Evolutionary conservation across 352 stramenopile genomes (phyloP).

Genomic region (Phytophthora ohioensis): DNA sequence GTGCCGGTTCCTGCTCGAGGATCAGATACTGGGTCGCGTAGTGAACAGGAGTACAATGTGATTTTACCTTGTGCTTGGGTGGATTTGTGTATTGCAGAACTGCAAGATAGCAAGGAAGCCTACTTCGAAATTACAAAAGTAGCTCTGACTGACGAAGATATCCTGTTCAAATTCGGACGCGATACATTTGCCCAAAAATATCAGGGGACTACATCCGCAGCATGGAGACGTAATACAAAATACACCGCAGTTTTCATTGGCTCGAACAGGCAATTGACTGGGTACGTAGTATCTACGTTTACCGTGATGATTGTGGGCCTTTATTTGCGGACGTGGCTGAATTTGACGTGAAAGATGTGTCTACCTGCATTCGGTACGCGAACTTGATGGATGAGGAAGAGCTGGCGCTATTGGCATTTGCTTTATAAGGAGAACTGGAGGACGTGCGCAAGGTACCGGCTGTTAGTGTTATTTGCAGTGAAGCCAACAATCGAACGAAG

Average conservation of each 20-base stretch:
- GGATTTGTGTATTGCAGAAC: no score
- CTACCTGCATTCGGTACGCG: not conserved
- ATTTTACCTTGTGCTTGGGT: no score
- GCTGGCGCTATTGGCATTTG: not conserved
- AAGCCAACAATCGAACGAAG: not conserved
- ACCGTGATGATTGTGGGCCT: not conserved
- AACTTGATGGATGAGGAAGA: constrained; percentile 6
- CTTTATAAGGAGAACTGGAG: not conserved
- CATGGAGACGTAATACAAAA: not conserved
- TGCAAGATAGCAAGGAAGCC: not conserved
- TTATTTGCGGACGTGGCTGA: constrained; percentile 1
- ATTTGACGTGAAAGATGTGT: not conserved
- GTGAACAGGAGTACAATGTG: not conserved
- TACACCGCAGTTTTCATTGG: not conserved
- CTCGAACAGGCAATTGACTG: not conserved
- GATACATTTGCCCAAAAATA: not conserved
- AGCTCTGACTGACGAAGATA: not conserved
- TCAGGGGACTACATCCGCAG: not conserved
- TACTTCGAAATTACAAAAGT: not conserved
- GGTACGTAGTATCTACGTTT: not conserved
- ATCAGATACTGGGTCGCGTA: not conserved
- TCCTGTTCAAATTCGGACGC: not conserved
- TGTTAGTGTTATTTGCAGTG: not conserved
- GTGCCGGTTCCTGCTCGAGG: not conserved
- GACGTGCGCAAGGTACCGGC: not conserved